Conservation (phyloP, 2,329 filamentous ascomycete genomes). For the Penicillium griseofulvum region DNA sequence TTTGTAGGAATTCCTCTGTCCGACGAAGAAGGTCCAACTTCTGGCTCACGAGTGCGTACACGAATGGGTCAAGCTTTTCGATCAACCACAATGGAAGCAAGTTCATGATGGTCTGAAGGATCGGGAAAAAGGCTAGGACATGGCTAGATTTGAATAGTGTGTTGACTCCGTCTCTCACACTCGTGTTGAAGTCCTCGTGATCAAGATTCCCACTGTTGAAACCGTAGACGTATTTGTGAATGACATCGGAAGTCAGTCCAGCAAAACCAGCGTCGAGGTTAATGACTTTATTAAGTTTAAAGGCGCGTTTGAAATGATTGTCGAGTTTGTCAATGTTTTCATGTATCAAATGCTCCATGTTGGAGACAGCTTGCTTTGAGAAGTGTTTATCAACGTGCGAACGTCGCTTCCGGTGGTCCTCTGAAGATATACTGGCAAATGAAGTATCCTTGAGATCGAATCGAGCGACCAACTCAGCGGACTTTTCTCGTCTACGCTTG, state of each 20-base stretch:
- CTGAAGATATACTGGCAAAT: slow-evolving; percentile 17
- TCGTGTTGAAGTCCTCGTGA: slow-evolving; percentile 25
- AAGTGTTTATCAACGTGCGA: slow-evolving; percentile 22
- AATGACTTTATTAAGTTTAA: slow-evolving; percentile 12
- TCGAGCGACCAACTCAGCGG: slow-evolving; percentile 13
- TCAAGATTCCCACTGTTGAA: slow-evolving; percentile 34
- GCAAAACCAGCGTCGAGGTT: slow-evolving; percentile 23
- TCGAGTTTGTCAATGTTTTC: slow-evolving; percentile 16
- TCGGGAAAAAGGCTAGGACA: slow-evolving; percentile 22
- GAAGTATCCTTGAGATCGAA: slow-evolving; percentile 14
- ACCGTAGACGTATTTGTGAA: slow-evolving; percentile 38
- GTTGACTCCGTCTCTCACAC: slow-evolving; percentile 20
- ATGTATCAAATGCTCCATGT: slow-evolving; percentile 13
- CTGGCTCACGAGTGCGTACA: slow-evolving; percentile 14
- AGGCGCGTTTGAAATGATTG: slow-evolving; percentile 8
- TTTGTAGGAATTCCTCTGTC: slow-evolving; percentile 7
- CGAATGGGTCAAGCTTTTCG: slow-evolving; percentile 10
- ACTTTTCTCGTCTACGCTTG: slow-evolving; percentile 30
- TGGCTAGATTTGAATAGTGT: slow-evolving; percentile 17
- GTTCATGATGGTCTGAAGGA: slow-evolving; percentile 20
- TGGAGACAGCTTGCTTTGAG: slow-evolving; percentile 19
- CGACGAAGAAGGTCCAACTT: slow-evolving; percentile 13
- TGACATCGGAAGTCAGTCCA: slow-evolving; percentile 37
- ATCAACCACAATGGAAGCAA: slow-evolving; percentile 9
- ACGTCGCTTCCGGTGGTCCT: slow-evolving; percentile 23